Conservation (phyloP, 352 stramenopile species). For the Phytophthora vignae region DNA sequence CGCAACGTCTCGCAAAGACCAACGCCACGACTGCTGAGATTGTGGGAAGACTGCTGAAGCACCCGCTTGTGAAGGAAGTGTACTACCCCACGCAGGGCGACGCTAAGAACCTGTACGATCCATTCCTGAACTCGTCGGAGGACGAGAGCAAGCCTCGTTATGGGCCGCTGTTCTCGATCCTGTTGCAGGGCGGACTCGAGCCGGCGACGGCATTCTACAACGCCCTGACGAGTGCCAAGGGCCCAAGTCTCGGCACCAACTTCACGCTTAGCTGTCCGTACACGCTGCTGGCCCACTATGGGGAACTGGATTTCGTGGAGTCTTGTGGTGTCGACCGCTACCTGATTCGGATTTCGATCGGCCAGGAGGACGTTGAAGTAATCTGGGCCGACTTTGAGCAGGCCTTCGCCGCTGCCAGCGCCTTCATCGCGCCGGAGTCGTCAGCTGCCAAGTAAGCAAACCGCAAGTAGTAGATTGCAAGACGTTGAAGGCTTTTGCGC, state of each 20-base stretch:
- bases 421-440: slow-evolving; percentile 15
- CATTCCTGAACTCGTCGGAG: slow-evolving; percentile 47
- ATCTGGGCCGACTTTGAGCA: slow-evolving; percentile 68
- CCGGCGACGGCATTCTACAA: slow-evolving; percentile 91
- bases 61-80: slow-evolving; percentile 84
- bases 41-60: slow-evolving; percentile 66
- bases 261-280: slow-evolving; percentile 95
- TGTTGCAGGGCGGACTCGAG: slow-evolving; percentile 79
- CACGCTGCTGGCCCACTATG: slow-evolving; percentile 93
- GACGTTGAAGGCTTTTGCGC: slow-evolving; percentile 2
- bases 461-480: neutral
- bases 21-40: slow-evolving; percentile 86
- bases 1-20: slow-evolving; percentile 70
- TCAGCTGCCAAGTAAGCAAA: slow-evolving; percentile 24
- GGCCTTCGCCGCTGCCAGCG: slow-evolving; percentile 37
- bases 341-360: slow-evolving; percentile 93
- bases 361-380: slow-evolving; percentile 85
- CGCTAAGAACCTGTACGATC: slow-evolving; percentile 69
- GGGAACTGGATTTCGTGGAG: slow-evolving; percentile 93
- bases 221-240: slow-evolving; percentile 82
- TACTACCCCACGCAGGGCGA: slow-evolving; percentile 84
- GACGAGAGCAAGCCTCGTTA: slow-evolving; percentile 55
- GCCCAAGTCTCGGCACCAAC: slow-evolving; percentile 93
- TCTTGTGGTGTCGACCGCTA: slow-evolving; percentile 91
- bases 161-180: slow-evolving; percentile 89